phyloP scores from a whole-genome alignment of 2,329 filamentous ascomycete genomes.

The Aspergillus terreus region DNA sequence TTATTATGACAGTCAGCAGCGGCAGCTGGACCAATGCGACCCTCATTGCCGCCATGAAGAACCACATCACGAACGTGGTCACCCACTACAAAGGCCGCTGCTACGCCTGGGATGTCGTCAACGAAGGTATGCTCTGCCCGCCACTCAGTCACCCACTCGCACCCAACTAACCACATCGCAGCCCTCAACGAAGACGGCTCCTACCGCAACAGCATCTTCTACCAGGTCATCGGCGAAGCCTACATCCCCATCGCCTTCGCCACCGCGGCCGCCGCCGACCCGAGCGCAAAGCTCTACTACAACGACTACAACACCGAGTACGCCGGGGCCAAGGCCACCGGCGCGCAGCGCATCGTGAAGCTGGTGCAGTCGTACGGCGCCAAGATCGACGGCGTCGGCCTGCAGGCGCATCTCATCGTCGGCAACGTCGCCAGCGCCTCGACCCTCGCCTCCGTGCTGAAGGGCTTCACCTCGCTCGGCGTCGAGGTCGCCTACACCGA shows the following conservation, averaged over 20 bases:
- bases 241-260: constrained; percentile 47
- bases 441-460: constrained; percentile 37
- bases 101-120: constrained; percentile 40
- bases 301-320: constrained; percentile 45
- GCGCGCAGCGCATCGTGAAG: constrained; percentile 35
- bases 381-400: constrained; percentile 48
- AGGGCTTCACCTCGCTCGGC: constrained; percentile 34
- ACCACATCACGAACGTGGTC: constrained; percentile 37
- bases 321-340: constrained; percentile 32
- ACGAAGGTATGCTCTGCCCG: constrained; percentile 26
- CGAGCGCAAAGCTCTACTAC: constrained; percentile 45
- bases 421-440: constrained; percentile 40
- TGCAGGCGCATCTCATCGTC: constrained; percentile 40
- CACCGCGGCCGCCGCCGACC: constrained; percentile 56
- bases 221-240: constrained; percentile 41
- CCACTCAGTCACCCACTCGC: not conserved
- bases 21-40: constrained; percentile 57
- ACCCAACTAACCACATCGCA: constrained; percentile 2
- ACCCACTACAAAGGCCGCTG: constrained; percentile 34
- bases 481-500: constrained; percentile 42
- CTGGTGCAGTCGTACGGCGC: constrained; percentile 36
- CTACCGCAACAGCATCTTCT: constrained; percentile 41
- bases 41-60: constrained; percentile 54
- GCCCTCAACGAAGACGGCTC: constrained; percentile 47
- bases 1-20: constrained; percentile 32